Evolutionary conservation across 164 flowering plant species (phyloP).

Genomic region (Vitis cinerea): DNA sequence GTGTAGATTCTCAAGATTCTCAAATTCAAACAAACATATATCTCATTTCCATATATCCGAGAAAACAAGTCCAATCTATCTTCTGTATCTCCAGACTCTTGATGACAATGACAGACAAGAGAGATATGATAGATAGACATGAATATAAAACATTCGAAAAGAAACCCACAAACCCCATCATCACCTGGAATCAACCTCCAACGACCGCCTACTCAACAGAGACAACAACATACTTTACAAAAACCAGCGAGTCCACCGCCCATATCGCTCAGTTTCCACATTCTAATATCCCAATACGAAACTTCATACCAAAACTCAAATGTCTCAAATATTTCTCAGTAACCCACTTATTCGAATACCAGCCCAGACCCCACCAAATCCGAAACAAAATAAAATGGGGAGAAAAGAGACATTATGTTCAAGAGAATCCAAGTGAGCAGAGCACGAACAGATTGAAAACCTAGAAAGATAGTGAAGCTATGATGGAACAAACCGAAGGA

Average conservation of each 20-base stretch:
- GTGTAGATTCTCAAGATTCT: neutral
- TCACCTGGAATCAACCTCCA: constrained; percentile 54
- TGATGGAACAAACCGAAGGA: too few relatives aligned
- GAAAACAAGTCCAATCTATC: too few relatives aligned
- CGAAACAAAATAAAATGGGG: too few relatives aligned
- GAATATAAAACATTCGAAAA: neutral
- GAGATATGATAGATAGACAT: neutral
- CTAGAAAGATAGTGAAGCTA: too few relatives aligned
- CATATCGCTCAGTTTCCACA: constrained; percentile 35
- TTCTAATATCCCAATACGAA: constrained; percentile 11
- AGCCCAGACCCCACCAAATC: neutral
- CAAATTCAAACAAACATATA: neutral
- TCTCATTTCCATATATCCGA: neutral
- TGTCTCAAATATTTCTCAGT: too few relatives aligned
- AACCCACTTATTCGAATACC: neutral
- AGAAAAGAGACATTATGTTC: too few relatives aligned
- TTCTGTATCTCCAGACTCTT: too few relatives aligned
- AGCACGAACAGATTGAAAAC: too few relatives aligned
- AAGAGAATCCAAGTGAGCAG: too few relatives aligned
- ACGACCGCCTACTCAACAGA: constrained; percentile 39
- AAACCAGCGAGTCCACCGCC: constrained; percentile 29
- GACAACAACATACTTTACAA: constrained; percentile 50
- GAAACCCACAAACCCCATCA: neutral
- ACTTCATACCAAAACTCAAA: constrained; percentile 1
- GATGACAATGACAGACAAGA: too few relatives aligned